Evolutionary conservation across 805 yeast genomes (phyloP).

Genomic region (Barnettozyma populi): DNA sequence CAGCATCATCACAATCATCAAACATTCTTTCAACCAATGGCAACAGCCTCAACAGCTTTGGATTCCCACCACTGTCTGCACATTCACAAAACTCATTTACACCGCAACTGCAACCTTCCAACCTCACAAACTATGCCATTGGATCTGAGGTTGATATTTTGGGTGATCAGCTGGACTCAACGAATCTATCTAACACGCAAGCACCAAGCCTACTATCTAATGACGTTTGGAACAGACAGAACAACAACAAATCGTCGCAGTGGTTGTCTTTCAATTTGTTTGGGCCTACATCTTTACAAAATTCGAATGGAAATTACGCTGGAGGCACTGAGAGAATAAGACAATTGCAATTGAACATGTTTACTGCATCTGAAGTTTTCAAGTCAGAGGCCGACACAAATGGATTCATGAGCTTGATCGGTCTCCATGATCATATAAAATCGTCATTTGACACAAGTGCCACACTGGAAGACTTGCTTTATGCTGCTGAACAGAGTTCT

Average conservation of each 20-base stretch:
- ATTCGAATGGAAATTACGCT: background rate
- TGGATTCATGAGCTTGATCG: conserved; percentile 6
- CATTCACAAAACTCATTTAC: background rate
- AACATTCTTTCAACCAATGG: background rate
- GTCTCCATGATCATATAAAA: conserved; percentile 4
- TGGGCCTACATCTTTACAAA: background rate
- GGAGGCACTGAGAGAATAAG: background rate
- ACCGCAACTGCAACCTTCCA: background rate
- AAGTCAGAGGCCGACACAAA: conserved; percentile 4
- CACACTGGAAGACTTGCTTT: conserved; percentile 8
- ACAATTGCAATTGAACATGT: conserved; percentile 11
- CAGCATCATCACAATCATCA: conserved; percentile 1
- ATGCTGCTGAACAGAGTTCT: conserved; percentile 13
- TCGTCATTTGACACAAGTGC: background rate
- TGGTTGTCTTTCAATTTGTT: background rate
- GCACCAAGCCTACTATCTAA: background rate
- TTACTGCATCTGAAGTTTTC: conserved; percentile 9
- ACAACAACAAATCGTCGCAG: background rate
- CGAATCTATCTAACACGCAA: background rate
- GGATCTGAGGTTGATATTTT: conserved; percentile 9
- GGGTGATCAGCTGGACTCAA: background rate
- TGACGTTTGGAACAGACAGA: background rate
- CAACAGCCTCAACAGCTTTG: background rate
- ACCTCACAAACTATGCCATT: background rate
- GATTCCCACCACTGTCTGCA: background rate